A percentile compares a stretch with the other conserved stretches of the same genome.
Conservation (phyloP, 441 rosid species). For the Metrosideros polymorpha region DNA sequence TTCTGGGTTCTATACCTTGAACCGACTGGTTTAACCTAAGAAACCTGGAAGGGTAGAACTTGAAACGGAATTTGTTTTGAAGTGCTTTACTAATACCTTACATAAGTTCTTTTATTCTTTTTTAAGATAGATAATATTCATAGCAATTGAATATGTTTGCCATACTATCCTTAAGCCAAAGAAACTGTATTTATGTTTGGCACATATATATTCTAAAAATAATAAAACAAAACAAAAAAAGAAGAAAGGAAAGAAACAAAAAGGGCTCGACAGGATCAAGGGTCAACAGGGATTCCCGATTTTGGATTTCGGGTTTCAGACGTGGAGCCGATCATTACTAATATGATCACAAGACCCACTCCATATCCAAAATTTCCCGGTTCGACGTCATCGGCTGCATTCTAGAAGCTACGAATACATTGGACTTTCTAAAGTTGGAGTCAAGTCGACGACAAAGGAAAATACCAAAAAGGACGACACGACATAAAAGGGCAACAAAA, state of each 20-base stretch:
- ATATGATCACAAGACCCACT: background rate
- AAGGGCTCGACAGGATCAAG: no score
- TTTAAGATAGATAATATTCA: accelerated
- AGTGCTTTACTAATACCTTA: background rate
- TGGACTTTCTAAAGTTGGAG: background rate
- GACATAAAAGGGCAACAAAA: background rate
- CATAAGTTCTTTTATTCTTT: background rate
- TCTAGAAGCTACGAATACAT: background rate
- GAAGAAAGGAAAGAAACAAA: background rate
- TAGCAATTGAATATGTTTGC: background rate
- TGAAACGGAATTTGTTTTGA: background rate
- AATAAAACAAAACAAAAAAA: background rate
- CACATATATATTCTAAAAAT: background rate
- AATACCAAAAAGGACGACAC: background rate
- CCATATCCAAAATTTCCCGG: background rate
- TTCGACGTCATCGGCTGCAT: background rate
- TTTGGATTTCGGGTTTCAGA: no score
- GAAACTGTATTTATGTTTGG: background rate
- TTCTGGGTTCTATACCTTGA: accelerated
- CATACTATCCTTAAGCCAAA: no score
- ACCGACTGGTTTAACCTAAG: accelerated
- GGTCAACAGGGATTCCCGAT: no score
- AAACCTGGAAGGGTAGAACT: background rate
- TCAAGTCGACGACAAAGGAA: background rate
- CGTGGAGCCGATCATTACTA: no score